Conservation (phyloP, 345 rosid species). For the Theobroma cacao region DNA sequence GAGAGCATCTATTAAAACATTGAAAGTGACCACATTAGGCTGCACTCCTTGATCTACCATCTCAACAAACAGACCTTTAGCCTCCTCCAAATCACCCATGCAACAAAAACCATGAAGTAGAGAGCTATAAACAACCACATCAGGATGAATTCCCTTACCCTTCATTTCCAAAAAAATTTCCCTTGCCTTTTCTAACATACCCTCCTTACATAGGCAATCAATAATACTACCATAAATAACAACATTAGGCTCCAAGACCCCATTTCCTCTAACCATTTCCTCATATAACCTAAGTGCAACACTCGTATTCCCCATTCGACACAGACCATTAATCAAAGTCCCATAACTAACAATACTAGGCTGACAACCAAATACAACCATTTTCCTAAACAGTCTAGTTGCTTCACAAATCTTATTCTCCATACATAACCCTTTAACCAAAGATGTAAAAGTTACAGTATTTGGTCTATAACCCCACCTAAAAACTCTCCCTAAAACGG, state of each 20-base stretch:
- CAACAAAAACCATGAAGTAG: slow-evolving; percentile 29
- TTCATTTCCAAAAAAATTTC: slow-evolving; percentile 24
- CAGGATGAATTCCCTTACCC: slow-evolving; percentile 16
- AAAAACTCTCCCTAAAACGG: slow-evolving; percentile 15
- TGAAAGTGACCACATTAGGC: slow-evolving; percentile 23
- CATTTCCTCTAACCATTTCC: slow-evolving; percentile 14
- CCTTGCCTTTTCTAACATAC: slow-evolving; percentile 20
- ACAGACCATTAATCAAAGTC: slow-evolving; percentile 23
- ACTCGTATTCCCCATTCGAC: slow-evolving; percentile 9
- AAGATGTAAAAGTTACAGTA: slow-evolving; percentile 11
- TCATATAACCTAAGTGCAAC: slow-evolving; percentile 22
- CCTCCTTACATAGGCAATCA: slow-evolving; percentile 29
- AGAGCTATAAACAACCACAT: slow-evolving; percentile 29
- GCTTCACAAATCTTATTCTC: slow-evolving; percentile 13
- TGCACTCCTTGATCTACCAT: slow-evolving; percentile 23
- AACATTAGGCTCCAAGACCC: slow-evolving; percentile 18
- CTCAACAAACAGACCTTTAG: slow-evolving; percentile 13
- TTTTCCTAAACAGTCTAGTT: slow-evolving; percentile 19
- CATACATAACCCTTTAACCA: slow-evolving; percentile 15
- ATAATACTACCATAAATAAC: slow-evolving; percentile 22
- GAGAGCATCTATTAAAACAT: slow-evolving; percentile 20
- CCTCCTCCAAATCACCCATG: slow-evolving; percentile 21
- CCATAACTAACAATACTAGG: slow-evolving; percentile 13
- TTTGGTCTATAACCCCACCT: slow-evolving; percentile 14
- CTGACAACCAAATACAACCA: slow-evolving; percentile 18